These are phyloP conservation scores for Chaetomium globosum DNA, from an alignment of 2,329 filamentous ascomycete genomes.

Conservation along the genomic window DNA sequence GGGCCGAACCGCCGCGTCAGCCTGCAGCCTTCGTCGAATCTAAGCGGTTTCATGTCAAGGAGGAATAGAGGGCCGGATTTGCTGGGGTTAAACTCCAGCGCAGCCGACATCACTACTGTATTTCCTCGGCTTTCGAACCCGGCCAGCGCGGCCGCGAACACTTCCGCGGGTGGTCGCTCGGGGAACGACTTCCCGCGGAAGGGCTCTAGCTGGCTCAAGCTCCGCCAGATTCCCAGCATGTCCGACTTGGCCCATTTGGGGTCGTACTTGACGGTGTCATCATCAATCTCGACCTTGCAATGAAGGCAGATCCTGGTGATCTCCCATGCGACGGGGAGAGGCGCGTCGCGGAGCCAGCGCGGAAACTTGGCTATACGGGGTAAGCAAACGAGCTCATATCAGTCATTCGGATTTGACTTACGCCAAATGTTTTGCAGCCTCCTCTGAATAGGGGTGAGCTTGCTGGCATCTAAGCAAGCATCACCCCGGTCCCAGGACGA, in stretches of 20 bases:
- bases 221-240: slow-evolving; percentile 49
- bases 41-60: slow-evolving; percentile 53
- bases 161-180: slow-evolving; percentile 46
- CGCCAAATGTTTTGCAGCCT: slow-evolving; percentile 47
- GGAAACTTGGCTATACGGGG: slow-evolving; percentile 45
- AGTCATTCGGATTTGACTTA: slow-evolving; percentile 38
- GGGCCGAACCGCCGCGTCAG: slow-evolving; percentile 58
- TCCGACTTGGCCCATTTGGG: slow-evolving; percentile 46
- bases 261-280: slow-evolving; percentile 45
- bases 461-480: neutral
- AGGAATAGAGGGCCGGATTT: slow-evolving; percentile 48
- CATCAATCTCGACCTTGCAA: slow-evolving; percentile 48
- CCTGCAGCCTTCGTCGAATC: slow-evolving; percentile 54
- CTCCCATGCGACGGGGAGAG: slow-evolving; percentile 57
- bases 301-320: slow-evolving; percentile 52
- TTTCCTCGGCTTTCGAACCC: slow-evolving; percentile 44
- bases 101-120: slow-evolving; percentile 49
- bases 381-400: slow-evolving; percentile 8
- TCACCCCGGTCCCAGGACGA: no score
- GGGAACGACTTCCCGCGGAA: slow-evolving; percentile 54
- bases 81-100: slow-evolving; percentile 45
- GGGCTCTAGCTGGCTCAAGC: slow-evolving; percentile 44
- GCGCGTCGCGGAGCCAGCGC: slow-evolving; percentile 47
- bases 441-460: slow-evolving; percentile 30
- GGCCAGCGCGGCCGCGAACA: slow-evolving; percentile 51